Percentiles rank a stretch among this genome's conserved stretches.
phyloP scores from a whole-genome alignment of 208 protist genomes.

The Tetramitus jugosus region DNA sequence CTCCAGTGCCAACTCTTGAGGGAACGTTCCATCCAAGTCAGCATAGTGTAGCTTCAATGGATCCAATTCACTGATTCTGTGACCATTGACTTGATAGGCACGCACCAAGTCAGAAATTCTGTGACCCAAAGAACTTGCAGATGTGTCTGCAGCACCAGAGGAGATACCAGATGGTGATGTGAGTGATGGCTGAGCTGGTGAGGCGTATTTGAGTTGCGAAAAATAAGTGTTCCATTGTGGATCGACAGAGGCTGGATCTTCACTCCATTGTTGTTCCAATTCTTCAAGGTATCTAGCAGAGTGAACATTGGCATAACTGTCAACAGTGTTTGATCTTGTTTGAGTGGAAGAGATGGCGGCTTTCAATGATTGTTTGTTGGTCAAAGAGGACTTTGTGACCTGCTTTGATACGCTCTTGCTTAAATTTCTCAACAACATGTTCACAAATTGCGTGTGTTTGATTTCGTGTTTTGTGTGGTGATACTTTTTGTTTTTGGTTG shows the following conservation, averaged over 20 bases:
- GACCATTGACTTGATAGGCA: constrained; percentile 35
- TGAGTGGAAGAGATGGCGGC: too few species aligned
- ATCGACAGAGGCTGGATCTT: neutral
- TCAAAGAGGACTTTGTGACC: too few species aligned
- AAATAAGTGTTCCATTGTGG: neutral
- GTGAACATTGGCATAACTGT: neutral
- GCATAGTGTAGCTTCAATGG: constrained; percentile 53
- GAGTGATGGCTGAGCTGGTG: neutral
- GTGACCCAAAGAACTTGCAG: neutral
- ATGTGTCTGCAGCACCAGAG: too few species aligned
- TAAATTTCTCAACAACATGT: too few species aligned
- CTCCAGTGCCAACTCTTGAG: constrained; percentile 52
- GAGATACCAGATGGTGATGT: neutral
- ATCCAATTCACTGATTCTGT: constrained; percentile 64
- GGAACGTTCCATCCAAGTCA: constrained; percentile 30
- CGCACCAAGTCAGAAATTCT: neutral
- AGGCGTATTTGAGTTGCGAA: too few species aligned
- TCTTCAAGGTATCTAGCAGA: constrained; percentile 8
- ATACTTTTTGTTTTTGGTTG: too few species aligned
- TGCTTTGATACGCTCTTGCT: too few species aligned
- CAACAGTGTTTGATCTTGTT: too few species aligned
- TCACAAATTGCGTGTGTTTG: too few species aligned
- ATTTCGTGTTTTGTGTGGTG: too few species aligned
- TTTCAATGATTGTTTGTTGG: too few species aligned
- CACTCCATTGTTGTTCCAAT: neutral